A percentile compares a stretch with the other conserved stretches of the same genome.
phyloP scores from a whole-genome alignment of 208 protist species.

The Acanthamoeba divionensis region DNA sequence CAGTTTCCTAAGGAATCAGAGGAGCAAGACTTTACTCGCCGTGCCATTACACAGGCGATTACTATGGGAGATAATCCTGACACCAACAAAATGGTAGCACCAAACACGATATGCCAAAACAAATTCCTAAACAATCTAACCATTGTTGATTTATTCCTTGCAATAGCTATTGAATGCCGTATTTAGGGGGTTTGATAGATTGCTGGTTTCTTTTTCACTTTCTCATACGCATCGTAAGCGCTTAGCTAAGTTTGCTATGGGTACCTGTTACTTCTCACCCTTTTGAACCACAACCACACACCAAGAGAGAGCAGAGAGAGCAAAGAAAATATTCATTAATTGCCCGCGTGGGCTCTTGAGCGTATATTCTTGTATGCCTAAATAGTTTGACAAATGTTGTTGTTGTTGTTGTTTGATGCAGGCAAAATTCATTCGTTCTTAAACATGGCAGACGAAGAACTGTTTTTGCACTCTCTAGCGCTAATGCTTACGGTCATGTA shows the following conservation, averaged over 20 bases:
- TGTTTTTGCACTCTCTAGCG: slow-evolving; percentile 5
- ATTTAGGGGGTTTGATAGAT: neutral
- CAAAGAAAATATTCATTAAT: neutral
- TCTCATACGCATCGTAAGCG: slow-evolving; percentile 23
- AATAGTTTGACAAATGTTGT: neutral
- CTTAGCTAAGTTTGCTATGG: slow-evolving; percentile 23
- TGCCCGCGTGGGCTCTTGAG: too few species aligned
- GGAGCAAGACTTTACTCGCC: slow-evolving; percentile 36
- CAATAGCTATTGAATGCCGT: neutral
- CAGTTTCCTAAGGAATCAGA: slow-evolving; percentile 47
- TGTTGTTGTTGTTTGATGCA: neutral
- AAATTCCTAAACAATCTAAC: neutral
- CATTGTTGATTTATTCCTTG: neutral
- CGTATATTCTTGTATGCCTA: neutral
- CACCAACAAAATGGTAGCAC: neutral
- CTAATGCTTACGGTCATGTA: slow-evolving; percentile 39
- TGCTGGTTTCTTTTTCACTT: slow-evolving; percentile 45
- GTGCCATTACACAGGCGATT: neutral
- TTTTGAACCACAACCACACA: neutral
- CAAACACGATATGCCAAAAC: neutral
- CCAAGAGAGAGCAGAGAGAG: neutral
- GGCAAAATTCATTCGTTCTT: slow-evolving; percentile 47
- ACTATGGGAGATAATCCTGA: slow-evolving; percentile 7
- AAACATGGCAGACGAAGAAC: neutral
- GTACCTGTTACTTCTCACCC: neutral